Base-by-base conservation (phyloP, 2,329 filamentous ascomycete genomes). In the Teratosphaeria destructans region DNA sequence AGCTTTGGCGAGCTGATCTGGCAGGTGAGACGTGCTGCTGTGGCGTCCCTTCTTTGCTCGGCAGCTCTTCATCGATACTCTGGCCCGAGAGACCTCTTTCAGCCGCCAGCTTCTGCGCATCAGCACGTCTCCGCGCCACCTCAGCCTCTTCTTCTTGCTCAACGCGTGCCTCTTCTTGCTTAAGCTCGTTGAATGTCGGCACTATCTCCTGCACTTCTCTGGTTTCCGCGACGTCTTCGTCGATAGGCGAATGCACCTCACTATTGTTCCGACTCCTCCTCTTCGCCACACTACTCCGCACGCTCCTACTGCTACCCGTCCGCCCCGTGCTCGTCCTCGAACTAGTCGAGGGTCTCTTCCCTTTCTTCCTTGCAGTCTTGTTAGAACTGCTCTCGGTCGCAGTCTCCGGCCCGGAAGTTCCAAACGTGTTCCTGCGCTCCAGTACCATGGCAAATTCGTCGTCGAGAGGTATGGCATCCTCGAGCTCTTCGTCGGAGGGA, bases 381-480 rank as follows among this genome's bases (percentile, higher is more conserved):
- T 7, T 37, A 19, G 53, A 54, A 26, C 53, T 54, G 34, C 53
- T 54, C 27, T 54, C 53, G 16, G 53, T 54, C 23, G 2, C 53
- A 4, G 53, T 54, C 23, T 37, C 53, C 10, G 47, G 23, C 16
- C 77, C 77, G 52, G 76, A 77, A n/a, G 64, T 53, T 5, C 55
- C 65, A 5, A 62, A 65, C 77, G 81, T 82, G 3, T 65, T 64
- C 34, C 87, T 84, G 57, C 88, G 83, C 61, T 91, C 86, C 62
- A 96, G 79, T 3, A 86, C 85, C 71, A 95, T 86, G 2, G 91
- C 89, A 67, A 97, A 95, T 69, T 96, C 92, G 70, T 96, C 93
- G 67, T 93, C 90, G 19, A 97, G 76, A 12, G 91, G 89, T n/a
- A 96, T 84, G 0, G 93, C 93, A 74, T 97, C 93, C 72, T 95